These are phyloP conservation scores for Fusarium nanum DNA, from an alignment of 2,329 filamentous ascomycete species.

Conservation along the genomic window DNA sequence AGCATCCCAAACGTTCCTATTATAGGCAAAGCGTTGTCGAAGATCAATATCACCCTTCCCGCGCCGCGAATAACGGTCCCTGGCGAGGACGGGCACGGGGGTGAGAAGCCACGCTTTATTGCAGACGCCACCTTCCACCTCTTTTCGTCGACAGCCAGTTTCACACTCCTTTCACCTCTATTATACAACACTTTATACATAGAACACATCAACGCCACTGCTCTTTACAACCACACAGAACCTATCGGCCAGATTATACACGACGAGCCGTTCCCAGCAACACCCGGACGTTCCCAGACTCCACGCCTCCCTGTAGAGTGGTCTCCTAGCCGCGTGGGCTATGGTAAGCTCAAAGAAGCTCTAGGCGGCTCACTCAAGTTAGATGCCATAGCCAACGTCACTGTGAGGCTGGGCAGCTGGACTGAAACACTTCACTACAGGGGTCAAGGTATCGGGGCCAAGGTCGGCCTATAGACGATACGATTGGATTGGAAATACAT, in stretches of 20 bases:
- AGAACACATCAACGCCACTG: constrained; percentile 83
- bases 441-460: constrained; percentile 77
- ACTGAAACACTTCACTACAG: constrained; percentile 76
- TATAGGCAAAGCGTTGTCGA: constrained; percentile 78
- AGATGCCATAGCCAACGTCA: constrained; percentile 81
- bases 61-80: constrained; percentile 75
- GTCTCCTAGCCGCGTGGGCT: constrained; percentile 81
- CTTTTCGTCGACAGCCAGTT: constrained; percentile 85
- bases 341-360: constrained; percentile 82
- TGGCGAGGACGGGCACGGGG: constrained; percentile 52
- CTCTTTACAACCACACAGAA: constrained; percentile 84
- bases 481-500: not conserved
- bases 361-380: constrained; percentile 83
- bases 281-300: constrained; percentile 77
- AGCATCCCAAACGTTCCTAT: constrained; percentile 80
- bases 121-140: constrained; percentile 88
- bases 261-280: constrained; percentile 77
- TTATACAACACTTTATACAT: constrained; percentile 78
- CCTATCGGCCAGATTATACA: constrained; percentile 83
- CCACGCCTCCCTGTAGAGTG: constrained; percentile 86
- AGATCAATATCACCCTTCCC: constrained; percentile 76
- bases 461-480: constrained; percentile 51
- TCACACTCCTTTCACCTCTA: constrained; percentile 84
- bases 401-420: constrained; percentile 80
- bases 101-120: constrained; percentile 73